phyloP scores from a whole-genome alignment of 495 filamentous ascomycete species.

The Sabuloglossum arenarium region DNA sequence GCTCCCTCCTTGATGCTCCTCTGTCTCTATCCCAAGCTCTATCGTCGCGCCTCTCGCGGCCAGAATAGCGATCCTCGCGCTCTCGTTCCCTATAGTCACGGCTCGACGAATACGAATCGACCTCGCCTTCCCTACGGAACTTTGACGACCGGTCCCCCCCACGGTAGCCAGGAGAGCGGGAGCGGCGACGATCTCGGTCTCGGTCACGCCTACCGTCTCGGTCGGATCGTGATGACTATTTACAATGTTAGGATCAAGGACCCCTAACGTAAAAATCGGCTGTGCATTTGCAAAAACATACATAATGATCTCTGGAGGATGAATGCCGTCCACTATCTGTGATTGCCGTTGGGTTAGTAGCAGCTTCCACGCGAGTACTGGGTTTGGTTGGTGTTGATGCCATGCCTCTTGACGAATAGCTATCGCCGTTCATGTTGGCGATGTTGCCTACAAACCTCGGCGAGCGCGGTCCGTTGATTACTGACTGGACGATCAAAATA shows the following conservation, averaged over 20 bases:
- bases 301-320: slow-evolving; percentile 51
- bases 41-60: slow-evolving; percentile 36
- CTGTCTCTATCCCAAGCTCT: slow-evolving; percentile 56
- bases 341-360: slow-evolving; percentile 10
- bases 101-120: slow-evolving; percentile 77
- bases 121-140: slow-evolving; percentile 45
- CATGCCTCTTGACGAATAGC: slow-evolving; percentile 62
- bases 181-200: slow-evolving; percentile 30
- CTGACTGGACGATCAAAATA: not conserved
- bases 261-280: not conserved
- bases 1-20: slow-evolving; percentile 30
- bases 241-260: slow-evolving; percentile 12
- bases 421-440: slow-evolving; percentile 61
- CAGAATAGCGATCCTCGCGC: slow-evolving; percentile 70
- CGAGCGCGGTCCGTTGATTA: not conserved
- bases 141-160: slow-evolving; percentile 30
- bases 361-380: not conserved
- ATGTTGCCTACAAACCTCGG: not conserved
- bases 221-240: slow-evolving; percentile 26
- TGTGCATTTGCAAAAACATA: slow-evolving; percentile 20
- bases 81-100: slow-evolving; percentile 79
- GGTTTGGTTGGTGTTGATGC: slow-evolving; percentile 10
- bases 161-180: slow-evolving; percentile 49
- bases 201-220: slow-evolving; percentile 25
- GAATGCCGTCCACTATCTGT: slow-evolving; percentile 45